phyloP scores from a whole-genome alignment of 2,329 filamentous ascomycete species.

The Colletotrichum costaricense region DNA sequence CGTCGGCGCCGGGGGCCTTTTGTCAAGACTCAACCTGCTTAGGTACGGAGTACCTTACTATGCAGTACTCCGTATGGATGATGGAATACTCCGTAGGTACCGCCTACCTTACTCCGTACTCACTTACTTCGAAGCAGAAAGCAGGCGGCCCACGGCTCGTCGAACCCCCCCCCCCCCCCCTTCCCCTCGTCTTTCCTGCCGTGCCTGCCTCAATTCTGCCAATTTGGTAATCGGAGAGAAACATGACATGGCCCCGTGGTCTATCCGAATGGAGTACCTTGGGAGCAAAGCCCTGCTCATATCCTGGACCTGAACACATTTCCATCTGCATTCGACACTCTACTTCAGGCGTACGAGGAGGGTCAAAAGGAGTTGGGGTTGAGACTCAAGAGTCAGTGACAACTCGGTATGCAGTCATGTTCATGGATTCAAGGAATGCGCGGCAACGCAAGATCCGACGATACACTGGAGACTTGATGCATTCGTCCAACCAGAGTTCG shows the following conservation, averaged over 20 bases:
- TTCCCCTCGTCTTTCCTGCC: neutral
- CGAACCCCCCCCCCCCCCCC: neutral
- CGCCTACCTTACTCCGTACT: no score
- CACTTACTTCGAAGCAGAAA: no score
- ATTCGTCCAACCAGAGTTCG: neutral
- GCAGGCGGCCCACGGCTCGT: slow-evolving; percentile 3
- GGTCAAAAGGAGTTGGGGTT: neutral
- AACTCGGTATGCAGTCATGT: neutral
- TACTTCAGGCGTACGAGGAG: slow-evolving; percentile 15
- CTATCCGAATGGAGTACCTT: neutral
- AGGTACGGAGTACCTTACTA: no score
- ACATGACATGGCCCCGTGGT: neutral
- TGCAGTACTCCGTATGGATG: no score
- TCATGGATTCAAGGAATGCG: neutral
- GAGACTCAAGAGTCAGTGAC: neutral
- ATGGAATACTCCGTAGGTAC: no score
- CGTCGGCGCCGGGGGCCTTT: slow-evolving; percentile 17
- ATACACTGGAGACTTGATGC: neutral
- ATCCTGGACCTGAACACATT: neutral
- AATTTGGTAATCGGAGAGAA: neutral
- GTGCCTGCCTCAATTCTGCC: neutral
- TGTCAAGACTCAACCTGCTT: neutral
- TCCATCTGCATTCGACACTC: neutral
- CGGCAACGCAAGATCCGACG: slow-evolving; percentile 16
- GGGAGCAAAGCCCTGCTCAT: neutral